Percentiles rank a stretch among this genome's conserved stretches.
These are phyloP conservation scores for Clathrus columnatus DNA, from an alignment of 768 basidiomycete genomes.

Conservation along the genomic window DNA sequence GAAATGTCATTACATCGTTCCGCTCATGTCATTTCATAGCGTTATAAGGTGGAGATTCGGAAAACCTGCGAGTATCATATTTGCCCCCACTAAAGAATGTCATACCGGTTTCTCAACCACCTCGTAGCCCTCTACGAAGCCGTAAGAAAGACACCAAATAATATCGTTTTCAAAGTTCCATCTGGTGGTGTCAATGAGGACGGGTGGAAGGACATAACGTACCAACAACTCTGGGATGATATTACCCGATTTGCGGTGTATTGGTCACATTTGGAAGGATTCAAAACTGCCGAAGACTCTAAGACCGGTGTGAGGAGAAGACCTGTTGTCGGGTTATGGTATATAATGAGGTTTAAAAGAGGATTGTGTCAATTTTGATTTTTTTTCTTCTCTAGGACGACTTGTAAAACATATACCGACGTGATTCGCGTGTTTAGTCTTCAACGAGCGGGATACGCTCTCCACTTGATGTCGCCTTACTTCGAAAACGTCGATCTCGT, in stretches of 20 bases:
- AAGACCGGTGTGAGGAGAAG: not conserved
- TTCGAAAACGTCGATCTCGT: not conserved
- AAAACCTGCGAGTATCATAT: too few species aligned
- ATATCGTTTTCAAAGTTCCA: not conserved
- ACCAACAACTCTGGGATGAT: not conserved
- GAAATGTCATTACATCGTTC: too few species aligned
- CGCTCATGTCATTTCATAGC: too few species aligned
- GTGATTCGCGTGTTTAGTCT: not conserved
- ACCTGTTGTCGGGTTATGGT: not conserved
- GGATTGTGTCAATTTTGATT: not conserved
- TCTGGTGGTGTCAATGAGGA: too few species aligned
- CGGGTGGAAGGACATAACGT: not conserved
- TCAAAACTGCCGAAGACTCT: too few species aligned
- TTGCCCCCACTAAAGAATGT: too few species aligned
- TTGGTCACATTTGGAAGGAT: not conserved
- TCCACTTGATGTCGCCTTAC: not conserved
- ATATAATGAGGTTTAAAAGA: not conserved
- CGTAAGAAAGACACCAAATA: not conserved
- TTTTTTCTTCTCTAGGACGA: not conserved
- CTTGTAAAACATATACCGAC: not conserved
- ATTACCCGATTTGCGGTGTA: not conserved
- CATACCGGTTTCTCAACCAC: not conserved
- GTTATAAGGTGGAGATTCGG: too few species aligned
- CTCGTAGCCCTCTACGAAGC: not conserved
- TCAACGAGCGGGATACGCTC: not conserved